These are phyloP conservation scores for Stygiomarasmius scandens DNA, from an alignment of 1,284 basidiomycete genomes.

Conservation along the genomic window DNA sequence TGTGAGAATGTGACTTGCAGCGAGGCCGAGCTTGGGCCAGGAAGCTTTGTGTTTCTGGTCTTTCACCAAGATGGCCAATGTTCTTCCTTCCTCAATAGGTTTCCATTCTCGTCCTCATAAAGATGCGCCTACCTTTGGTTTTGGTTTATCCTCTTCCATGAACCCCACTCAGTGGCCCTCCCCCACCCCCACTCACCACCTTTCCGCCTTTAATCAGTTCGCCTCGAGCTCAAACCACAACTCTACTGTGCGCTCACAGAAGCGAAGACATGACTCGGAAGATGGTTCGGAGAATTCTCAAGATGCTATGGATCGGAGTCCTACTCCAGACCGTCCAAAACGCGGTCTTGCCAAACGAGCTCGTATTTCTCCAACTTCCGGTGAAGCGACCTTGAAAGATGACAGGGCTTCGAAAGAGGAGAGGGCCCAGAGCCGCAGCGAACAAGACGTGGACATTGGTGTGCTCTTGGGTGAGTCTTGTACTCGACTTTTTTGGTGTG, in stretches of 20 bases:
- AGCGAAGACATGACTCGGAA: constrained; percentile 65
- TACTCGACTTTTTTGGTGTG: constrained; percentile 11
- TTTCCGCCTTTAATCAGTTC: constrained; percentile 54
- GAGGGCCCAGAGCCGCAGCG: constrained; percentile 39
- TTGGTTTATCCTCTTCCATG: constrained; percentile 65
- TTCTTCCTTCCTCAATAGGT: constrained; percentile 65
- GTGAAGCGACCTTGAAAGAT: constrained; percentile 38
- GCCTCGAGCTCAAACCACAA: constrained; percentile 42
- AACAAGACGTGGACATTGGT: constrained; percentile 75
- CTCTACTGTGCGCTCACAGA: constrained; percentile 46
- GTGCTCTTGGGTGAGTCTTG: constrained; percentile 66
- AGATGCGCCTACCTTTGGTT: constrained; percentile 66
- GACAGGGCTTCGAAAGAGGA: constrained; percentile 46
- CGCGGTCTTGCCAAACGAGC: constrained; percentile 68
- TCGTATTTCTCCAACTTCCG: constrained; percentile 42
- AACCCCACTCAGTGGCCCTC: constrained; percentile 36
- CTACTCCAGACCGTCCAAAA: constrained; percentile 75
- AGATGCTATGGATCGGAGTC: constrained; percentile 78
- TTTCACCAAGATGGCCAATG: constrained; percentile 65
- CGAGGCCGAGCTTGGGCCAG: constrained; percentile 8
- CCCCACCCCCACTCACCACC: constrained; percentile 30
- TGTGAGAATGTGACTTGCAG: constrained; percentile 9
- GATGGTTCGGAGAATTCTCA: constrained; percentile 44
- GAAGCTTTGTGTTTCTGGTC: constrained; percentile 25
- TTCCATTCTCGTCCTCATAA: constrained; percentile 64